Evolutionary conservation across 768 basidiomycete genomes (phyloP), one percentile per base, ranked within the genome.

Genomic region (Lactifluus pinguis): DNA sequence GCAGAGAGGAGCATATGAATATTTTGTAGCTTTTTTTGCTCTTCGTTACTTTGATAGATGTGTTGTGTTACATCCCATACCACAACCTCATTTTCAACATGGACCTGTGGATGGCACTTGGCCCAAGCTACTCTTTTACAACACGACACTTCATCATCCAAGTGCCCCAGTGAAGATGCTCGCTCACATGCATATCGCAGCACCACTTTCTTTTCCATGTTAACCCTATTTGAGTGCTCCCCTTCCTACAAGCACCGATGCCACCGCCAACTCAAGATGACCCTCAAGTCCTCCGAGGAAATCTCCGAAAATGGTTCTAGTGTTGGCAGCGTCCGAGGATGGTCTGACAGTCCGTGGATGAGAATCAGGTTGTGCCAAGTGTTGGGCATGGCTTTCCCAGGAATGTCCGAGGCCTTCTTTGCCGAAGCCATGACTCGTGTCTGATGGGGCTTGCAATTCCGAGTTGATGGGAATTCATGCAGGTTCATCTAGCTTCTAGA

Each of bases 171-270:
- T 19, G 66, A 67, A 63, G 68, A 70, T 64, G 25, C 61, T 29
- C 64, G 64, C 48, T 48, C 63, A 19, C 67, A 68, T 38, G 59
- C 64, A 25, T 66, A 68, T 36, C 69, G 69, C 36, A 66, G 65
- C 62, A 68, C 72, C 55, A 70, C 83, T 15, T 81, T 87, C 73
- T 82, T 86, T 71, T 79, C 78, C 30, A 80, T 82, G 71, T 80
- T 88, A 69, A 82, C 86, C n/a, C 75, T 92, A 49, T 86, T 92
- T 54, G 87, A 90, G 70, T 92, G 92, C 14, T 86, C 83, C 62
- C 87, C 92, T 5, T 82, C 83, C 3, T 97, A 97, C 77, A 97
- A 97, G 74, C 87, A 89, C 68, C 80, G 94, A 30, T 80, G 87
- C 65, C 91, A 91, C 77, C 91, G 89, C 71, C 78, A 79, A 38